Evolutionary conservation across 257 asterid genomes (phyloP).

Genomic region (Leptodermis oblonga): DNA sequence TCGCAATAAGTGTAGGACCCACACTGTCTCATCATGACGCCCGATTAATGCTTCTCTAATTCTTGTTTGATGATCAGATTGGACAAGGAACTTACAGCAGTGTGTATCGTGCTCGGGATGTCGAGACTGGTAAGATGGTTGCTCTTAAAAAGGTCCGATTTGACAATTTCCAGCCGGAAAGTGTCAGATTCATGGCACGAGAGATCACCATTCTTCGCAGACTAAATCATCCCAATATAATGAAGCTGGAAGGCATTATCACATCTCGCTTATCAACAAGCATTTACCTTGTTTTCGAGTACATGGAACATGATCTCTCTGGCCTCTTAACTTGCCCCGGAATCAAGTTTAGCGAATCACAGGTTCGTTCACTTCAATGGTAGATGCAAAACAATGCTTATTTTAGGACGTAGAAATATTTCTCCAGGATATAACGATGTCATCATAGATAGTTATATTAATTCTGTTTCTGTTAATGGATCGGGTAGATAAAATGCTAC

Average conservation of each 20-base stretch:
- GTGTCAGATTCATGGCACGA: slow-evolving; percentile 92
- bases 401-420: too few relatives aligned
- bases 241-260: slow-evolving; percentile 93
- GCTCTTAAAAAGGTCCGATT: slow-evolving; percentile 92
- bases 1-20: too few relatives aligned
- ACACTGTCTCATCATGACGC: too few relatives aligned
- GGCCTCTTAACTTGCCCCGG: slow-evolving; percentile 82
- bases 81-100: slow-evolving; percentile 97
- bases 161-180: slow-evolving; percentile 81
- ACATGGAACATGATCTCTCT: slow-evolving; percentile 98
- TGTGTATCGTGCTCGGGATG: slow-evolving; percentile 77
- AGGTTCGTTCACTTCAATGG: slow-evolving; percentile 40
- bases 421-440: neutral
- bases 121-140: slow-evolving; percentile 67
- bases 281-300: slow-evolving; percentile 88
- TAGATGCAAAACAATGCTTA: neutral
- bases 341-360: slow-evolving; percentile 81
- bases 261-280: slow-evolving; percentile 70
- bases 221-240: slow-evolving; percentile 86
- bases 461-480: slow-evolving; percentile 17
- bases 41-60: too few relatives aligned
- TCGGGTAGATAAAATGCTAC: slow-evolving; percentile 93
- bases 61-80: slow-evolving; percentile 41
- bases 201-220: slow-evolving; percentile 74
- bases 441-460: neutral